Conservation (phyloP, 106 monocot species). For the Agapanthus africanus region DNA sequence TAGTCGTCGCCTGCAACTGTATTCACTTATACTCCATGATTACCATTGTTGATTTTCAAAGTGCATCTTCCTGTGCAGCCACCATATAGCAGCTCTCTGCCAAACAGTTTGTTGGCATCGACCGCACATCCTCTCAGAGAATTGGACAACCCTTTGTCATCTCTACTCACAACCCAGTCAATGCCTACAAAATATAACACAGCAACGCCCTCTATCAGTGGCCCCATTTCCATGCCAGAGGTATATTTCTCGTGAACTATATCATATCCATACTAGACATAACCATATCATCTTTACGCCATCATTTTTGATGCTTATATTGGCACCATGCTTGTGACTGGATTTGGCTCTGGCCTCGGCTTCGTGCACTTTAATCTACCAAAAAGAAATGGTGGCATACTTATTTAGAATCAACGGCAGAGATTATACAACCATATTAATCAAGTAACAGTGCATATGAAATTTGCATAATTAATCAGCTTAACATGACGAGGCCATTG, state of each 20-base stretch:
- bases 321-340: not conserved
- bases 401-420: not conserved
- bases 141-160: constrained; percentile 53
- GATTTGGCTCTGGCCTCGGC: not conserved
- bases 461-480: too few relatives aligned
- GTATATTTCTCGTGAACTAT: constrained; percentile 23
- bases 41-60: constrained; percentile 4
- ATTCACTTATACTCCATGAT: not conserved
- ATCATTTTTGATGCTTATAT: not conserved
- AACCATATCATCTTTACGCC: too few relatives aligned
- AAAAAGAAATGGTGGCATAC: not conserved
- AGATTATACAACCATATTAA: too few relatives aligned
- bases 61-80: constrained; percentile 45
- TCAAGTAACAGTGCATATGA: too few relatives aligned
- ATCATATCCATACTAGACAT: too few relatives aligned
- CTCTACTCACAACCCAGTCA: constrained; percentile 48
- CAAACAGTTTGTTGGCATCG: constrained; percentile 45
- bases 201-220: constrained; percentile 45
- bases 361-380: not conserved
- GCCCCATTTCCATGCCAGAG: constrained; percentile 61
- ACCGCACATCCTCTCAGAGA: constrained; percentile 46
- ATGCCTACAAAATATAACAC: constrained; percentile 64
- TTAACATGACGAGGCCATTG: not conserved
- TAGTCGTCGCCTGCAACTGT: too few relatives aligned
- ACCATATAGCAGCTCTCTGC: constrained; percentile 55